Base-by-base conservation (phyloP, 2,329 filamentous ascomycete genomes). In the Cercospora zeina region DNA sequence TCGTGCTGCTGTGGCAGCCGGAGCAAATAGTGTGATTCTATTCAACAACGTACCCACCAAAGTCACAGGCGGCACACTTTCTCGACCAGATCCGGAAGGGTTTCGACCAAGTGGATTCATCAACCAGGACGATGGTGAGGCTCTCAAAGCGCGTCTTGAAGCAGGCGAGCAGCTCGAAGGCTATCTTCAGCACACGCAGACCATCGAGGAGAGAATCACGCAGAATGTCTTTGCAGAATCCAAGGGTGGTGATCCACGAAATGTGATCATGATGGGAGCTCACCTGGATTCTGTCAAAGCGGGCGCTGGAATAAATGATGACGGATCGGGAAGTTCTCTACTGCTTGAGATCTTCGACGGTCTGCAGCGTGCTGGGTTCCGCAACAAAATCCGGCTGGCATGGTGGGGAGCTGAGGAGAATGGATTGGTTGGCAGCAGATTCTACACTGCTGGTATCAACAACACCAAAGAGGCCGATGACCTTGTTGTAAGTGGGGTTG, bases 251-350 rank as follows among this genome's bases (percentile, higher is more conserved):
- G 56, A 59, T 33, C 19, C 56, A 5, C 49, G 47, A 11, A 51
- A 59, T 30, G 56, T 59, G 14, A 53, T 56, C 19, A 70, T 67
- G 63, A 37, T 67, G 24, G 77, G 75, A 9, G 77, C 73, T 11
- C 76, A 78, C 64, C 72, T 73, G 2, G 77, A 78, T 64, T 74
- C 71, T 11, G 75, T 78, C 27, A 69, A 69, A 87, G 88, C 76
- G 1, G 63, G 86, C 0, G 85, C 86, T 1, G 89, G 89, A 19
- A 91, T 92, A 80, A 92, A 92, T 74, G 89, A 92, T 68, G 88
- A 92, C 70, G 89, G 89, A 47, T 87, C 86, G 3, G 89, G 89
- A 57, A 85, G 82, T 36, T 81, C 86, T 63, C 81, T 81, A 16
- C 77, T 87, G 50, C 78, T 88, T 9, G 84, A 85, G 58, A 77